Percentiles rank a stretch among this genome's conserved stretches.
These are phyloP conservation scores for Leishmania guyanensis DNA, from an alignment of 208 protist species.

Conservation along the genomic window DNA sequence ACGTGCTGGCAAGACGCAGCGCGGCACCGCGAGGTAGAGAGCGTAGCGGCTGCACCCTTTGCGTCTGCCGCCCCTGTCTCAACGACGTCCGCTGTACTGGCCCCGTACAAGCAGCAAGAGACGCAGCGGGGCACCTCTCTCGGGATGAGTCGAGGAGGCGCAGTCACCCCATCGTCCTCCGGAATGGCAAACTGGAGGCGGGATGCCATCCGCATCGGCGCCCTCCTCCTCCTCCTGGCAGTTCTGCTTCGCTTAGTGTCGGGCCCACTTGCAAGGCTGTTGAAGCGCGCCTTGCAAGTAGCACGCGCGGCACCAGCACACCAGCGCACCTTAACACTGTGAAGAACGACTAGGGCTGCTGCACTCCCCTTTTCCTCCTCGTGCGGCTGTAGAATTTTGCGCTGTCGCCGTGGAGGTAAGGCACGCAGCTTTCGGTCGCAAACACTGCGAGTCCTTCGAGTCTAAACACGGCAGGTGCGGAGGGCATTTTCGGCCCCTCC, in stretches of 20 bases:
- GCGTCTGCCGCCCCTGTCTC: neutral
- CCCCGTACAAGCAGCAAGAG: neutral
- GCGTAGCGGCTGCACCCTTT: conserved; percentile 1
- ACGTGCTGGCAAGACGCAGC: conserved; percentile 12
- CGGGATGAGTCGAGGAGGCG: neutral
- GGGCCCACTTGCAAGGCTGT: conserved; percentile 19
- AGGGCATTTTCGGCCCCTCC: neutral
- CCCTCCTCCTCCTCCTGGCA: conserved; percentile 23
- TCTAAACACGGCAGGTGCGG: neutral
- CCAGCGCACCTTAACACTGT: conserved; percentile 36
- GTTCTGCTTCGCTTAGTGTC: conserved; percentile 36
- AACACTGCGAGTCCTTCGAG: neutral
- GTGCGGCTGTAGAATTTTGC: neutral
- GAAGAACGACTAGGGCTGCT: neutral
- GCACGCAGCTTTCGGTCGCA: neutral
- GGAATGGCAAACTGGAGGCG: conserved; percentile 26
- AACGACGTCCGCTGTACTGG: neutral
- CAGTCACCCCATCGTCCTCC: neutral
- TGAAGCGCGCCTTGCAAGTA: conserved; percentile 19
- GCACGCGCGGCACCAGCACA: conserved; percentile 25
- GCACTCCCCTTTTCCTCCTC: neutral
- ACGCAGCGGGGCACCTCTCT: neutral
- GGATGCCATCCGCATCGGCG: conserved; percentile 19
- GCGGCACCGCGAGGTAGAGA: neutral
- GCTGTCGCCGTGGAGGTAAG: neutral